Percentiles rank a stretch among this genome's conserved stretches.
Evolutionary conservation across 2,329 filamentous ascomycete genomes (phyloP).

Genomic region (Ceratocystis destructans): DNA sequence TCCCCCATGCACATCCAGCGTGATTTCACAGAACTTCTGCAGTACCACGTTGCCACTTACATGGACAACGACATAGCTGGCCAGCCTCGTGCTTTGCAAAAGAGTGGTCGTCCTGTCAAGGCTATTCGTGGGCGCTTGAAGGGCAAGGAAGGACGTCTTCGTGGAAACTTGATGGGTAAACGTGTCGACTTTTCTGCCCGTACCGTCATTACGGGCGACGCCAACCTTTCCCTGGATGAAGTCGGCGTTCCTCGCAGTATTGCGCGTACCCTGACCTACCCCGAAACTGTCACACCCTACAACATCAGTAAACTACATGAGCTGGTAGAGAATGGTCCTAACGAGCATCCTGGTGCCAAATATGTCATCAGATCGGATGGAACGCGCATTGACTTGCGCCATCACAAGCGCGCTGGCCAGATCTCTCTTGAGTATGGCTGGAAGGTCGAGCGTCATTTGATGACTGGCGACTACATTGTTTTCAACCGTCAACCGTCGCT

Average conservation of each 20-base stretch:
- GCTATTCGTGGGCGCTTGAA: slow-evolving; percentile 93
- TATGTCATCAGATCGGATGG: slow-evolving; percentile 92
- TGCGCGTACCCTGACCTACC: slow-evolving; percentile 84
- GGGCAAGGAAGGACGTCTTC: slow-evolving; percentile 94
- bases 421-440: slow-evolving; percentile 88
- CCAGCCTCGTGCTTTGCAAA: slow-evolving; percentile 85
- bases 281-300: slow-evolving; percentile 93
- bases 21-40: slow-evolving; percentile 82
- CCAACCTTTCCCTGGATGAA: slow-evolving; percentile 89
- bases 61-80: slow-evolving; percentile 99
- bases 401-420: slow-evolving; percentile 76
- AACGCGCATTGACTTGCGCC: slow-evolving; percentile 84
- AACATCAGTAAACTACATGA: slow-evolving; percentile 88
- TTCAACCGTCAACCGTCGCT: slow-evolving; percentile 99
- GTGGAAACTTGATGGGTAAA: slow-evolving; percentile 99
- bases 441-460: slow-evolving; percentile 95
- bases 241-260: slow-evolving; percentile 93
- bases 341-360: slow-evolving; percentile 87
- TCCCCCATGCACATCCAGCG: slow-evolving; percentile 80
- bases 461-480: slow-evolving; percentile 94
- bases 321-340: slow-evolving; percentile 84
- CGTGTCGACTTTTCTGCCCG: slow-evolving; percentile 98
- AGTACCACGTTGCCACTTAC: slow-evolving; percentile 97
- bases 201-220: slow-evolving; percentile 98
- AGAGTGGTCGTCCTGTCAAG: slow-evolving; percentile 92